Evolutionary conservation across 805 yeast species (phyloP).

Genomic region (Starmerella tilneyi): DNA sequence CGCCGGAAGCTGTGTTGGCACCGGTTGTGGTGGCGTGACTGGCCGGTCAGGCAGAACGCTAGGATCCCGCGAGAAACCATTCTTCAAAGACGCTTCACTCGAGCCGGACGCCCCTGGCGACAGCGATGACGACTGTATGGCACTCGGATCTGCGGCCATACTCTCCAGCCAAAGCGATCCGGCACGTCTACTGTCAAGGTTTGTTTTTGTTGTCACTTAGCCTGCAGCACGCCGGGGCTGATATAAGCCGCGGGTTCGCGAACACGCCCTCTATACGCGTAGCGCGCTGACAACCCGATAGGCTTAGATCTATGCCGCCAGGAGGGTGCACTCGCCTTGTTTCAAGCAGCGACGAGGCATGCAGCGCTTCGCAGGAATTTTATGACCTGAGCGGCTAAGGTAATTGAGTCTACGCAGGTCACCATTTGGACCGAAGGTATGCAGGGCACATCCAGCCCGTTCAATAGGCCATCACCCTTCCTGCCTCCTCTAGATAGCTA

Average conservation of each 20-base stretch:
- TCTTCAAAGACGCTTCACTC: neutral
- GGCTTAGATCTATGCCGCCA: too few species aligned
- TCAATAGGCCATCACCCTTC: too few species aligned
- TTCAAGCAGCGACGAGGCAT: too few species aligned
- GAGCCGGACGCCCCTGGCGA: neutral
- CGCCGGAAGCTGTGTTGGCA: neutral
- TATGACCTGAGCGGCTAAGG: too few species aligned
- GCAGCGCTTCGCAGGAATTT: too few species aligned
- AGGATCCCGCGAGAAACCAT: neutral
- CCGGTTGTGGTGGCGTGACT: slow-evolving; percentile 6
- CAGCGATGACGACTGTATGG: slow-evolving; percentile 1
- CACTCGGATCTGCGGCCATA: slow-evolving; percentile 4
- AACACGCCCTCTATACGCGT: slow-evolving; percentile 8
- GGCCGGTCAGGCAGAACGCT: slow-evolving; percentile 4
- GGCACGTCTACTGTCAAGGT: neutral
- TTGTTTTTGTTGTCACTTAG: slow-evolving; percentile 5
- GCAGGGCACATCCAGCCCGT: too few species aligned
- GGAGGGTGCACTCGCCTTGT: too few species aligned
- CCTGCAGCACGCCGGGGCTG: slow-evolving; percentile 2
- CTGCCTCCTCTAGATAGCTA: too few species aligned
- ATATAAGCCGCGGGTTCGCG: neutral
- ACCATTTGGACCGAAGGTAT: too few species aligned
- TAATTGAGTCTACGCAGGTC: too few species aligned
- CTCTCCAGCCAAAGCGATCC: neutral
- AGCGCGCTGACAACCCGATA: too few species aligned